Conservation (phyloP, 768 basidiomycete species). For the Serendipita sp. region DNA sequence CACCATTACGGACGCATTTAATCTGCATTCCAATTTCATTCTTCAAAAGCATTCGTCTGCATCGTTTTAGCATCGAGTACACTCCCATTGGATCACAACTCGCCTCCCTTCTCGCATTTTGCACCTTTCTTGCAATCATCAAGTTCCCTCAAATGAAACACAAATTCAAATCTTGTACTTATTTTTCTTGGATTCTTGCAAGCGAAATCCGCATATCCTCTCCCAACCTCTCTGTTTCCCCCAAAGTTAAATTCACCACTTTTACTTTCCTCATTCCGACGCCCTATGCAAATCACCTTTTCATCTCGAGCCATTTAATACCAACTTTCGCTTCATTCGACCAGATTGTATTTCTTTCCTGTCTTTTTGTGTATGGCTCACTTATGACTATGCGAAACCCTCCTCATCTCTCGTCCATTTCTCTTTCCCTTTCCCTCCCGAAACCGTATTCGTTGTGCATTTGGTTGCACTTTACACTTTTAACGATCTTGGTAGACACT, state of each 20-base stretch:
- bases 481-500: too few species aligned
- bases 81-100: background rate
- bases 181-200: too few species aligned
- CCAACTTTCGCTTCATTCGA: background rate
- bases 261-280: too few species aligned
- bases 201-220: too few species aligned
- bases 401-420: background rate
- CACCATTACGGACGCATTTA: background rate
- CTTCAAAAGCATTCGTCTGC: background rate
- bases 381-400: background rate
- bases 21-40: background rate
- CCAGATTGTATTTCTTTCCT: background rate
- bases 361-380: background rate
- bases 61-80: background rate
- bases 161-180: background rate
- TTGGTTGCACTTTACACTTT: too few species aligned
- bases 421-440: too few species aligned
- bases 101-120: background rate
- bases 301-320: background rate
- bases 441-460: too few species aligned
- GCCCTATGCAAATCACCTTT: background rate
- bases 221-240: too few species aligned
- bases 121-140: background rate
- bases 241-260: too few species aligned
- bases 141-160: background rate